Conservation (phyloP, 106 monocot genomes). For the Acorus calamus region DNA sequence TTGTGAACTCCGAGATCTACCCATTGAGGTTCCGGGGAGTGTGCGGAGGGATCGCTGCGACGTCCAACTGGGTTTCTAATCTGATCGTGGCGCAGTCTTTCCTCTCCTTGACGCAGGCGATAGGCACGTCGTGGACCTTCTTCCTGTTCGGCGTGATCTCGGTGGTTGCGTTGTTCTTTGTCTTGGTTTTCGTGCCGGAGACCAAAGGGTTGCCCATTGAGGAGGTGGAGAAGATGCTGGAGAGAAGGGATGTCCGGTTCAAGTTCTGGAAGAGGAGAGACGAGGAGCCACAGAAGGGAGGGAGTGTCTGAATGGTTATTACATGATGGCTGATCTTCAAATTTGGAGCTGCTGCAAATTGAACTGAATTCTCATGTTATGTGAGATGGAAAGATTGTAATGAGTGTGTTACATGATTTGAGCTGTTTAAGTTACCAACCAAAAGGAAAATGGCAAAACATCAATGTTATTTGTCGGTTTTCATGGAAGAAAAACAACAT, state of each 20-base stretch:
- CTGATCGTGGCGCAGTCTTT: constrained; percentile 79
- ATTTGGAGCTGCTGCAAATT: too few species aligned
- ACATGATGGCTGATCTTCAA: too few species aligned
- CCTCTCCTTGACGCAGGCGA: constrained; percentile 45
- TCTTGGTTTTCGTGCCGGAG: constrained; percentile 65
- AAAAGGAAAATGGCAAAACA: too few species aligned
- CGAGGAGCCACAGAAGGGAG: neutral
- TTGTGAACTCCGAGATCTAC: constrained; percentile 93
- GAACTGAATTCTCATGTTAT: too few species aligned
- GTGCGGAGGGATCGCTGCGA: constrained; percentile 81
- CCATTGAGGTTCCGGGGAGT: constrained; percentile 69
- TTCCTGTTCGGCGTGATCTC: constrained; percentile 59
- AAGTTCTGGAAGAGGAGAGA: constrained; percentile 22
- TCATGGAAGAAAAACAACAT: too few species aligned
- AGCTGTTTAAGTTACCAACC: too few species aligned
- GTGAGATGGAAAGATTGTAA: too few species aligned
- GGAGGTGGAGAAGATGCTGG: constrained; percentile 89
- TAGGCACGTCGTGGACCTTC: constrained; percentile 69
- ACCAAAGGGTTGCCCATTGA: constrained; percentile 88
- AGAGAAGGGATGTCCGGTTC: constrained; percentile 18
- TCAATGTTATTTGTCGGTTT: too few species aligned
- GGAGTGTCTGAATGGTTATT: constrained; percentile 1
- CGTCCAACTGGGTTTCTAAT: constrained; percentile 85
- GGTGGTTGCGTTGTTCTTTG: constrained; percentile 37
- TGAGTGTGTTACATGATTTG: too few species aligned